phyloP scores from a whole-genome alignment of 805 yeast genomes.

The Zygosaccharomyces bailii region DNA sequence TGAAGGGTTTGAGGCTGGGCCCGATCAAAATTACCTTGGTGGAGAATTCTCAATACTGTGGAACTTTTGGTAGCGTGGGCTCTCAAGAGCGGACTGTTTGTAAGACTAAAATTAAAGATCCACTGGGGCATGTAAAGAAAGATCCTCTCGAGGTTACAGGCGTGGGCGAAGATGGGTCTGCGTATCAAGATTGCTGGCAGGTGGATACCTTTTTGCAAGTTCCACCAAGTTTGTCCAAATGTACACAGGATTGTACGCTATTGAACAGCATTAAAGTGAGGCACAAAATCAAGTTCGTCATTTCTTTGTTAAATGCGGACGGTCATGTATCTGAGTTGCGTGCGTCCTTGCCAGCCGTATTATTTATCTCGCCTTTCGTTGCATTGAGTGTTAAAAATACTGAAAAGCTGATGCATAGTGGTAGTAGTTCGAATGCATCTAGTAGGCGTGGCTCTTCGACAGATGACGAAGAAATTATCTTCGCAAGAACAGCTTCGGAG shows the following conservation, averaged over 20 bases:
- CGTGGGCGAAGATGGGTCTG: slow-evolving; percentile 23
- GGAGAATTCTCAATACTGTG: slow-evolving; percentile 64
- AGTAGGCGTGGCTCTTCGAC: slow-evolving; percentile 12
- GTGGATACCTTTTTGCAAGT: slow-evolving; percentile 54
- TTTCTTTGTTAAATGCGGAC: slow-evolving; percentile 79
- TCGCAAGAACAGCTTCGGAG: slow-evolving; percentile 38
- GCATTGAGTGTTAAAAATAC: slow-evolving; percentile 44
- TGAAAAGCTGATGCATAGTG: slow-evolving; percentile 10
- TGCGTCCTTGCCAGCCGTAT: slow-evolving; percentile 78
- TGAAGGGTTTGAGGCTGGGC: slow-evolving; percentile 78
- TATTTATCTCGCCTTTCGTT: slow-evolving; percentile 80
- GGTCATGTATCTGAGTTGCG: slow-evolving; percentile 90
- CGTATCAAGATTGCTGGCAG: slow-evolving; percentile 67
- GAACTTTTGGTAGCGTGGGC: slow-evolving; percentile 54
- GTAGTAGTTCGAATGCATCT: slow-evolving; percentile 15
- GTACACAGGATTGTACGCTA: slow-evolving; percentile 86
- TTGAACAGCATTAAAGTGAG: slow-evolving; percentile 70
- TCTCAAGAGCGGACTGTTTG: slow-evolving; percentile 60
- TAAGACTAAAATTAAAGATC: slow-evolving; percentile 46
- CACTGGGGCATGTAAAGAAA: slow-evolving; percentile 30
- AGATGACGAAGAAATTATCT: slow-evolving; percentile 39
- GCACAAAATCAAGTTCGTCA: slow-evolving; percentile 79
- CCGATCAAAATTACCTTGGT: slow-evolving; percentile 62
- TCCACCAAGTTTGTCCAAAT: slow-evolving; percentile 68
- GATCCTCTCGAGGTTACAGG: slow-evolving; percentile 28